Base-by-base conservation (phyloP, 1,284 basidiomycete species). In the Austropuccinia psidii region DNA sequence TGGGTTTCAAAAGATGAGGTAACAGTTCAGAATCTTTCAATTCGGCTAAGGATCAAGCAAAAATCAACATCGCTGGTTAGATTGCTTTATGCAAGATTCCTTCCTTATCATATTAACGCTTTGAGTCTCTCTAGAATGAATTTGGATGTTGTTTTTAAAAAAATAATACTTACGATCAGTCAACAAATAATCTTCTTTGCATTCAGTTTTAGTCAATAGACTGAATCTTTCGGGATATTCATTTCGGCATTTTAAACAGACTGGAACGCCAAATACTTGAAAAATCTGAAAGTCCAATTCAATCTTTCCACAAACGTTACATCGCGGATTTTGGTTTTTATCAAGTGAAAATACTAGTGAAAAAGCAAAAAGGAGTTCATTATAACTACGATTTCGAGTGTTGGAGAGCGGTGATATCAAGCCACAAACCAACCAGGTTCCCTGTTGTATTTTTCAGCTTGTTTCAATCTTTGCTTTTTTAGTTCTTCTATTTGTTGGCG, bases 151-250 rank as follows among this genome's bases (percentile, higher is more conserved):
- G 82, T 94, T 92, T 89, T 92, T 77, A 9, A 55, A 70, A 43
- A 29, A 29, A 41, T 31, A 47, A 27, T 47, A 61, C 84, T 70
- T 69, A 91, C 92, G 78, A 64, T 82, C 81, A n/a, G 81, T 82
- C 19, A 82, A 75, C 13, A 82, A 77, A 75, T 82, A 82, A 75
- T 82, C 81, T 84, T 93, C 90, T 82, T 96, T 97, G 82, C 94
- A 98, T 81, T 99, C 96, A 0, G 96, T 98, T 84, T 99, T 99
- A 0, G 96, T 99, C 65, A 99, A 83, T 1, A 98, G 83, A 80
- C 91, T 92, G 81, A 97, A 99, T 80, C 88, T 89, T 79, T 98
- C 94, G 8, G 92, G 91, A 65, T 87, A 85, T 76, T 90, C 87
- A 78, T 92, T 88, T 82, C 93, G 91, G 83, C 94, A 98, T 76